Conservation (phyloP, 768 basidiomycete species). For the Russula virescens region DNA sequence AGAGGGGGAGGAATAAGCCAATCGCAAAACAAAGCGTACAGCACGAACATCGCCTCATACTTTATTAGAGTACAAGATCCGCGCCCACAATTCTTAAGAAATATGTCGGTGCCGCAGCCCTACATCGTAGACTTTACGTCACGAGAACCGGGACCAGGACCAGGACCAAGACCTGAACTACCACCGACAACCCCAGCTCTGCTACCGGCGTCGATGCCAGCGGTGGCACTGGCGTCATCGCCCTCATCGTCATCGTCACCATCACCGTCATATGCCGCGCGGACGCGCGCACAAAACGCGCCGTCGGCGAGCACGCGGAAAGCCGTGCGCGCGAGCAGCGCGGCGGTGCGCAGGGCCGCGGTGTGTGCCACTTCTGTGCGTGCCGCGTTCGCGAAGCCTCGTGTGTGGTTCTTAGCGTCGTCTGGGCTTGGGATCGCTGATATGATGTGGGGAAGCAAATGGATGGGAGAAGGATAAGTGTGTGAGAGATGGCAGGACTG, state of each 20-base stretch:
- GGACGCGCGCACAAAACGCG: slow-evolving; percentile 19
- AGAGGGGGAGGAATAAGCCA: too few species aligned
- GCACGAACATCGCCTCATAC: too few species aligned
- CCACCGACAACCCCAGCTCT: not conserved
- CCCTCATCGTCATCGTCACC: too few species aligned
- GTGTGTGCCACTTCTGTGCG: slow-evolving; percentile 17
- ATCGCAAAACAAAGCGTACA: not conserved
- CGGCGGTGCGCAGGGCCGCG: slow-evolving; percentile 16
- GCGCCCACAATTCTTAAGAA: not conserved
- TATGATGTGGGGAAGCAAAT: not conserved
- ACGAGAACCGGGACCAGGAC: not conserved
- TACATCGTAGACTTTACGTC: not conserved
- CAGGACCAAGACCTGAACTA: too few species aligned
- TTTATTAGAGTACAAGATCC: too few species aligned
- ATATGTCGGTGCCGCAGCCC: not conserved
- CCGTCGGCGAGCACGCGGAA: slow-evolving; percentile 20
- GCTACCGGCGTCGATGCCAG: not conserved
- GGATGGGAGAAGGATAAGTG: too few species aligned
- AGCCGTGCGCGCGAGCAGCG: slow-evolving; percentile 21
- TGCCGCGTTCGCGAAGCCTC: slow-evolving; percentile 20
- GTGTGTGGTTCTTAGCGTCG: slow-evolving; percentile 20
- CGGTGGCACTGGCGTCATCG: too few species aligned
- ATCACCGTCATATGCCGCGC: slow-evolving; percentile 10
- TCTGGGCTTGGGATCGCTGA: slow-evolving; percentile 14
- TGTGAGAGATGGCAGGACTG: not conserved